phyloP scores from a whole-genome alignment of 2,329 filamentous ascomycete genomes.

The Malbranchea zuffiana region DNA sequence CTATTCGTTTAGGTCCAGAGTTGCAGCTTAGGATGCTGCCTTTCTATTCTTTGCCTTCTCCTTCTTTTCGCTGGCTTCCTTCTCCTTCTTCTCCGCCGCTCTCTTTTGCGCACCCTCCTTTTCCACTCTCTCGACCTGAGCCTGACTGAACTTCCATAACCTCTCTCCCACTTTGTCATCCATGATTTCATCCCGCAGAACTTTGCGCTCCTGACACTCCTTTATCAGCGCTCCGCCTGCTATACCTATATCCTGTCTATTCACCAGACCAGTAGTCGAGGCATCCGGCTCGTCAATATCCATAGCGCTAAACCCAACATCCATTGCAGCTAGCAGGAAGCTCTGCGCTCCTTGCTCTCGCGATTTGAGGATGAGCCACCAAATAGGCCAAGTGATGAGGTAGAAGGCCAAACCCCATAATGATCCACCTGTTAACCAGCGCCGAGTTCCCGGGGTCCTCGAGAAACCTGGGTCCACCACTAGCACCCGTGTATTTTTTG shows the following conservation, averaged over 20 bases:
- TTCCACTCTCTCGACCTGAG: slow-evolving; percentile 69
- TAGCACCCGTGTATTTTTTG: slow-evolving; percentile 71
- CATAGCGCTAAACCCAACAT: slow-evolving; percentile 54
- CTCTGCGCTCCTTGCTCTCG: slow-evolving; percentile 75
- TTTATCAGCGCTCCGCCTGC: slow-evolving; percentile 65
- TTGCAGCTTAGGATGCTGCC: too few species aligned
- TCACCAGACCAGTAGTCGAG: too few species aligned
- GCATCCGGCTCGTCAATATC: slow-evolving; percentile 15
- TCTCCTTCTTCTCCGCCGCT: slow-evolving; percentile 46
- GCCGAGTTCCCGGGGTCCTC: slow-evolving; percentile 74
- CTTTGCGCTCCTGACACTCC: slow-evolving; percentile 70
- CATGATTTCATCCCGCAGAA: slow-evolving; percentile 59
- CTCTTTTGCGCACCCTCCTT: slow-evolving; percentile 60
- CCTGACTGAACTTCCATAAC: slow-evolving; percentile 82
- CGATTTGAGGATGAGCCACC: slow-evolving; percentile 83
- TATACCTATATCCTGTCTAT: slow-evolving; percentile 9
- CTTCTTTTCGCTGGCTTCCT: slow-evolving; percentile 19
- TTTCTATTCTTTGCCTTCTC: slow-evolving; percentile 15
- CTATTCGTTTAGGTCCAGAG: too few species aligned
- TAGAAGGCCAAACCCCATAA: slow-evolving; percentile 71
- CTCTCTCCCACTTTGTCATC: slow-evolving; percentile 72
- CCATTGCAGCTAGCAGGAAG: slow-evolving; percentile 77
- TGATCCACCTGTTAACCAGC: slow-evolving; percentile 77
- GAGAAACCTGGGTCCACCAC: slow-evolving; percentile 78
- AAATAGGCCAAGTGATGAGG: slow-evolving; percentile 63